A percentile compares a stretch with the other conserved stretches of the same genome.
These are phyloP conservation scores for Jaminaea rosea DNA, from an alignment of 1,284 basidiomycete species.

Conservation along the genomic window DNA sequence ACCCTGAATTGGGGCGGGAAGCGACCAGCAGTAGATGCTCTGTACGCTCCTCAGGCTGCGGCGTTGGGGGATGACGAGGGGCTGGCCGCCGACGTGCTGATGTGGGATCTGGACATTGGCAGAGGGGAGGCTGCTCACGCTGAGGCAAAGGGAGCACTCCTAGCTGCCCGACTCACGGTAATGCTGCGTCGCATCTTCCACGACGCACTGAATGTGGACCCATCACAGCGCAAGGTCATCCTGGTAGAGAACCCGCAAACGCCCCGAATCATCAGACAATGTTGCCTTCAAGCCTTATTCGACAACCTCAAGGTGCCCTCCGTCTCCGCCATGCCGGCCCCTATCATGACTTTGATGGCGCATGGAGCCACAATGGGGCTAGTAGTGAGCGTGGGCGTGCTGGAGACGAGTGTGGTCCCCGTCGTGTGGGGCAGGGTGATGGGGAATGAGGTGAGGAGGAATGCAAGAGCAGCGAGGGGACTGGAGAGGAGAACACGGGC, in stretches of 20 bases:
- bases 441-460: conserved; percentile 10
- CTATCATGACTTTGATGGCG: conserved; percentile 71
- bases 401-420: conserved; percentile 78
- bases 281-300: conserved; percentile 74
- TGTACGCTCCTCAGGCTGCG: too few species aligned
- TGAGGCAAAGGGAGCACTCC: conserved; percentile 15
- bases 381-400: conserved; percentile 80
- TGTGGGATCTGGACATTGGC: conserved; percentile 35
- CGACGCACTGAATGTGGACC: conserved; percentile 66
- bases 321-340: conserved; percentile 67
- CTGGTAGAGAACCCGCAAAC: conserved; percentile 79
- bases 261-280: conserved; percentile 75
- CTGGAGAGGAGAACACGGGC: conserved; percentile 11
- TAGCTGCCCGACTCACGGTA: conserved; percentile 23
- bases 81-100: background rate
- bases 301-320: conserved; percentile 69
- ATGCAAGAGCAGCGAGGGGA: conserved; percentile 20
- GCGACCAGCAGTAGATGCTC: conserved; percentile 11
- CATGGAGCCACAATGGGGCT: conserved; percentile 82
- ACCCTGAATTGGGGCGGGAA: conserved; percentile 47
- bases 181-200: conserved; percentile 27
- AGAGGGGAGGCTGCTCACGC: conserved; percentile 14
- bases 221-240: conserved; percentile 84
- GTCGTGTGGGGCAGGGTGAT: conserved; percentile 48
- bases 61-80: background rate